Conservation (phyloP, 495 filamentous ascomycete genomes). For the Podospora conica region DNA sequence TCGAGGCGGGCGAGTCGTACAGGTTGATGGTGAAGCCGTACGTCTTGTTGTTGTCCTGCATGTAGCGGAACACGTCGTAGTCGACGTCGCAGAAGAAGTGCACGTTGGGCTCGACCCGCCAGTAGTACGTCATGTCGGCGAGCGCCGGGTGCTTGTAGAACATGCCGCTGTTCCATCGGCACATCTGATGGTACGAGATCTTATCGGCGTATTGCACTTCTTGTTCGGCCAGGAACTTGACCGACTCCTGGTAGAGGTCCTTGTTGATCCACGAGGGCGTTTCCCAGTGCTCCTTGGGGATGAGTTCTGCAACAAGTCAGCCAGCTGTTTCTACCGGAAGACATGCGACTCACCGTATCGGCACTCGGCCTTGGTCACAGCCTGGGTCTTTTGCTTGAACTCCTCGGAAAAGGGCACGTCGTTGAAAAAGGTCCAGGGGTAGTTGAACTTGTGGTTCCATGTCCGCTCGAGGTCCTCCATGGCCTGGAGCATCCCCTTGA, state of each 20-base stretch:
- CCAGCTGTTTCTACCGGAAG: not conserved
- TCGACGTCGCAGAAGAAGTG: slow-evolving; percentile 99
- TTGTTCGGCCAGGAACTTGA: slow-evolving; percentile 73
- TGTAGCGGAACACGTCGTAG: slow-evolving; percentile 98
- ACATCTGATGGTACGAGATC: slow-evolving; percentile 98
- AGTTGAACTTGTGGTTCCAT: slow-evolving; percentile 99
- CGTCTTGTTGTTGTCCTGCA: slow-evolving; percentile 95
- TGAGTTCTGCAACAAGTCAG: slow-evolving; percentile 53
- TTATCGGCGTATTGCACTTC: slow-evolving; percentile 82
- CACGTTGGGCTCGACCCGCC: slow-evolving; percentile 98
- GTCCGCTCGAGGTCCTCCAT: slow-evolving; percentile 91
- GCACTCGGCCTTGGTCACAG: slow-evolving; percentile 75
- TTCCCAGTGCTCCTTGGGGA: slow-evolving; percentile 93
- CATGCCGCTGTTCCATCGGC: slow-evolving; percentile 95
- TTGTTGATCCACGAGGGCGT: slow-evolving; percentile 86
- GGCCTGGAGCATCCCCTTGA: slow-evolving; percentile 71
- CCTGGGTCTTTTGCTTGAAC: slow-evolving; percentile 76
- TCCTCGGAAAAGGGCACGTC: slow-evolving; percentile 86
- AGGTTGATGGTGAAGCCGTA: slow-evolving; percentile 99
- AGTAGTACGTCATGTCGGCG: slow-evolving; percentile 80
- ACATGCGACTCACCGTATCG: slow-evolving; percentile 60
- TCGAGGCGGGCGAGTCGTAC: slow-evolving; percentile 81
- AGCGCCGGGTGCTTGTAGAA: slow-evolving; percentile 97
- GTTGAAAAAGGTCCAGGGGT: slow-evolving; percentile 99
- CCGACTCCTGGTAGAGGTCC: slow-evolving; percentile 78